A percentile compares a stretch with the other conserved stretches of the same genome.
These are phyloP conservation scores for Waltiozyma solani DNA, from an alignment of 1,139 yeast genomes.

Conservation along the genomic window DNA sequence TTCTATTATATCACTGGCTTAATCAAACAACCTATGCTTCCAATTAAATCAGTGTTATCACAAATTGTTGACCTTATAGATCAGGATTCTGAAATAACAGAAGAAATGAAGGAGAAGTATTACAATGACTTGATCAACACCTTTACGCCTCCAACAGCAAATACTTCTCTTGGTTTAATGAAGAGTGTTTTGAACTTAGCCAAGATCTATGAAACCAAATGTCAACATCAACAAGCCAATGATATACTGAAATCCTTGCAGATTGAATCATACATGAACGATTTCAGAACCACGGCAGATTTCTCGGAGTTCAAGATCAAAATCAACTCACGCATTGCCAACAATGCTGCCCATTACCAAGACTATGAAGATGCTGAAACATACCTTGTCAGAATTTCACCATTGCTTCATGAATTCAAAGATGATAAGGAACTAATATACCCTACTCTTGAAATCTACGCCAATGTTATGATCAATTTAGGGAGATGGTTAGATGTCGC, in stretches of 20 bases:
- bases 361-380: constrained; percentile 10
- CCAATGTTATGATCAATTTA: constrained; percentile 11
- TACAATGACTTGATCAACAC: constrained; percentile 6
- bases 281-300: constrained; percentile 7
- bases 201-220: constrained; percentile 7
- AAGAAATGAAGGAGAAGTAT: constrained; percentile 1
- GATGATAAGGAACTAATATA: constrained; percentile 1
- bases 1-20: constrained; percentile 7
- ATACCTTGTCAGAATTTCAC: constrained; percentile 7
- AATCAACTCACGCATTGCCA: constrained; percentile 17
- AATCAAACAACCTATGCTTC: constrained; percentile 13
- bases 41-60: constrained; percentile 10
- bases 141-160: constrained; percentile 15
- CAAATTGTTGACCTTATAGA: constrained; percentile 7
- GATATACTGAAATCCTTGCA: constrained; percentile 8
- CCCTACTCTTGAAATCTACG: constrained; percentile 6
- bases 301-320: constrained; percentile 10
- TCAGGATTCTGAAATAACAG: neutral
- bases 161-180: constrained; percentile 7
- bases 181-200: constrained; percentile 7
- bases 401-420: constrained; percentile 1
- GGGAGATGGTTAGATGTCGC: constrained; percentile 15
- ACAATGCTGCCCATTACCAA: constrained; percentile 5
- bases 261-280: constrained; percentile 10
- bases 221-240: constrained; percentile 3